phyloP scores from a whole-genome alignment of 441 rosid genomes.

The Brassica balearica region DNA sequence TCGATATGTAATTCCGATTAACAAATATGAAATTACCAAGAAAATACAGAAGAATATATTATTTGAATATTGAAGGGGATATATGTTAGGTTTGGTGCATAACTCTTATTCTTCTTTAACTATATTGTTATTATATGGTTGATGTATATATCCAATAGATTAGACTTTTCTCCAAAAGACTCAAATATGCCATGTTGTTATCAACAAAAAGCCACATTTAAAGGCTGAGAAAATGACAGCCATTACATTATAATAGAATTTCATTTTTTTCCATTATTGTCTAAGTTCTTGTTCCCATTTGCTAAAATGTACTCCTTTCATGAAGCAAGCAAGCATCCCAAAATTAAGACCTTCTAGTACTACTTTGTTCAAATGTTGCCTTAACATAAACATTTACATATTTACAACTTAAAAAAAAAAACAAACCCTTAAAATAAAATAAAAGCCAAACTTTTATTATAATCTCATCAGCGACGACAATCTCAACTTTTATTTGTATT shows the following conservation, averaged over 20 bases:
- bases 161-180: slow-evolving; percentile 41
- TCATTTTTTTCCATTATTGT: slow-evolving; percentile 26
- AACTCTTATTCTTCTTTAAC: slow-evolving; percentile 3
- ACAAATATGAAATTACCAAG: background rate
- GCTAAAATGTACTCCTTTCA: slow-evolving; percentile 30
- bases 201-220: slow-evolving; percentile 46
- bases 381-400: background rate
- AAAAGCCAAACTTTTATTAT: background rate
- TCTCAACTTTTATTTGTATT: slow-evolving; percentile 13
- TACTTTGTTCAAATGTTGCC: background rate
- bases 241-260: slow-evolving; percentile 30
- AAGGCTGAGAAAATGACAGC: slow-evolving; percentile 46
- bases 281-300: slow-evolving; percentile 19
- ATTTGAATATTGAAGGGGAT: background rate
- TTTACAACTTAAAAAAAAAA: background rate
- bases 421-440: background rate
- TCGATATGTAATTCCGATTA: background rate
- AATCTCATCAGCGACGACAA: slow-evolving; percentile 24
- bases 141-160: slow-evolving; percentile 41
- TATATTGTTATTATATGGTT: slow-evolving; percentile 31
- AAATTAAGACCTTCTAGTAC: background rate
- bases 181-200: slow-evolving; percentile 43
- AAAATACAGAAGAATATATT: background rate
- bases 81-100: slow-evolving; percentile 29
- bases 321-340: slow-evolving; percentile 29